Evolutionary conservation across 768 basidiomycete genomes (phyloP).

Genomic region (Mycena galopus): DNA sequence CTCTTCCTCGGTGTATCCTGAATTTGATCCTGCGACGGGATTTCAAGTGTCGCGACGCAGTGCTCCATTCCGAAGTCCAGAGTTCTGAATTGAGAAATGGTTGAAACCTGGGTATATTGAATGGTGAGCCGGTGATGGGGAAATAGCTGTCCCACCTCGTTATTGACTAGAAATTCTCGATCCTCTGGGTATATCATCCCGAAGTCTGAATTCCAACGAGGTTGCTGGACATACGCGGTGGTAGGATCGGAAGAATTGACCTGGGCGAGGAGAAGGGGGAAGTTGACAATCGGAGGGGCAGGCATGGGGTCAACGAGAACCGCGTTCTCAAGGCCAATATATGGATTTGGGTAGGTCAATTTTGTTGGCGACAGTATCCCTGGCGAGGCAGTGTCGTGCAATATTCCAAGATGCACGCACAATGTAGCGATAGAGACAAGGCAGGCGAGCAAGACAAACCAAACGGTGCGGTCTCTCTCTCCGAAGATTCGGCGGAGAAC

Average conservation of each 20-base stretch:
- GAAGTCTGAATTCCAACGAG: conserved; percentile 1
- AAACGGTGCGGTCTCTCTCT: too few relatives aligned
- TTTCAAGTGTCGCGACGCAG: conserved; percentile 17
- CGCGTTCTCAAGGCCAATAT: conserved; percentile 22
- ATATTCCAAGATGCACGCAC: too few relatives aligned
- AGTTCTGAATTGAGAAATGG: conserved; percentile 30
- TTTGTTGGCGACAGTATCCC: too few relatives aligned
- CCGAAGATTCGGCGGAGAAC: too few relatives aligned
- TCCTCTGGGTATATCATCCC: conserved; percentile 33
- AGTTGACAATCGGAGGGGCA: conserved; percentile 18
- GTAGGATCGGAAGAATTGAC: conserved; percentile 18
- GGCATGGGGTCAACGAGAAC: not conserved
- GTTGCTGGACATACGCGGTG: conserved; percentile 8
- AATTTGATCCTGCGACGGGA: not conserved
- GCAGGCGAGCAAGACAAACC: too few relatives aligned
- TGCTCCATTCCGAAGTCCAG: conserved; percentile 36
- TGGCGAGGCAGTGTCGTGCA: too few relatives aligned
- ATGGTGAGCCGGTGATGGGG: not conserved
- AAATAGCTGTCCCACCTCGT: not conserved
- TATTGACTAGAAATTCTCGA: not conserved
- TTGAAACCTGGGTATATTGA: conserved; percentile 6
- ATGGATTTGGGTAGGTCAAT: conserved; percentile 21
- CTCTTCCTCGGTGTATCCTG: not conserved
- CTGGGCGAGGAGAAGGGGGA: conserved; percentile 16
- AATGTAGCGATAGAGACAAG: too few relatives aligned